Percentiles rank a stretch among this genome's conserved stretches.
phyloP scores from a whole-genome alignment of 192 early-diverging fungal species.

The Obelidium mucronatum region DNA sequence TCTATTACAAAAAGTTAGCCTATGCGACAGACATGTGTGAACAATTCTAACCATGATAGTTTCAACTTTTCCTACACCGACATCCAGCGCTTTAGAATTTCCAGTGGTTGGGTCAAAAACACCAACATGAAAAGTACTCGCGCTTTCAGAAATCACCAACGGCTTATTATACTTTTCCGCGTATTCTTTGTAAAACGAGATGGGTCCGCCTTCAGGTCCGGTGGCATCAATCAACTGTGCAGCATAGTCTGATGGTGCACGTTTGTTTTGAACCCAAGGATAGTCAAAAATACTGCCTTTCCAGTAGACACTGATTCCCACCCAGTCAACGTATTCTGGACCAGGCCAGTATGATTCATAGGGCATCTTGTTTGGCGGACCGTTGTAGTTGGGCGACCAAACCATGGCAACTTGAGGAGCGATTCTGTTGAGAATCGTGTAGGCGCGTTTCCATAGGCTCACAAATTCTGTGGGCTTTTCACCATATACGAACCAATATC shows the following conservation, averaged over 20 bases:
- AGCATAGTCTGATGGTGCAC: slow-evolving; percentile 11
- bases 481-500: slow-evolving; percentile 39
- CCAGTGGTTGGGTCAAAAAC: background rate
- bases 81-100: background rate
- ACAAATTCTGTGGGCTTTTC: slow-evolving; percentile 18
- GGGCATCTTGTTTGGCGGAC: slow-evolving; percentile 1
- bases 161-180: slow-evolving; percentile 31
- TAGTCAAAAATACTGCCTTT: slow-evolving; percentile 10
- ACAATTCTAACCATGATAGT: slow-evolving; percentile 6
- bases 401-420: slow-evolving; percentile 25
- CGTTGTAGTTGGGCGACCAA: slow-evolving; percentile 30
- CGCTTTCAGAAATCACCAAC: slow-evolving; percentile 29
- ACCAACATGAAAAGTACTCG: slow-evolving; percentile 20
- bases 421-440: background rate
- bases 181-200: slow-evolving; percentile 33
- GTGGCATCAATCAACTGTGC: slow-evolving; percentile 28
- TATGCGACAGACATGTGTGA: background rate
- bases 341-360: slow-evolving; percentile 49
- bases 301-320: slow-evolving; percentile 25
- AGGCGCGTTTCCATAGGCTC: slow-evolving; percentile 13
- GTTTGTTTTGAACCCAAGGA: slow-evolving; percentile 8
- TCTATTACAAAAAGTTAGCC: background rate
- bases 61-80: background rate
- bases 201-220: slow-evolving; percentile 2
- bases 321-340: slow-evolving; percentile 38